These are phyloP conservation scores for Phytophthora idaei DNA, from an alignment of 352 stramenopile genomes.

Conservation along the genomic window DNA sequence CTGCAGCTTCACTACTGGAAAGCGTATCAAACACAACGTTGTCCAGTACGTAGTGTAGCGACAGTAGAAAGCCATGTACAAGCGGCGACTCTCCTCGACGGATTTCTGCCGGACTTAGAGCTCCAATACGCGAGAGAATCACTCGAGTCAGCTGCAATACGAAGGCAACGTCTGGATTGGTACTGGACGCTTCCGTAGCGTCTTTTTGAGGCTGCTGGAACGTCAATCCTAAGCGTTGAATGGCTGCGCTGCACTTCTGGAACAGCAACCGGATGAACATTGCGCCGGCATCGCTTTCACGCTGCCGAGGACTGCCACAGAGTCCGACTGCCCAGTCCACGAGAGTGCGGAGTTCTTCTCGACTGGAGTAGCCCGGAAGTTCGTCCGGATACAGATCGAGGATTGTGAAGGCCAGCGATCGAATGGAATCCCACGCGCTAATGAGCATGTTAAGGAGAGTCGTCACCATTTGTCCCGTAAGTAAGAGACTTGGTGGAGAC, in stretches of 20 bases:
- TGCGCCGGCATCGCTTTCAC: slow-evolving; percentile 86
- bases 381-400: slow-evolving; percentile 72
- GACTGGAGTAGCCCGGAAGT: slow-evolving; percentile 62
- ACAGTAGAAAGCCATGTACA: slow-evolving; percentile 79
- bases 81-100: slow-evolving; percentile 63
- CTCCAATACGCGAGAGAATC: slow-evolving; percentile 50
- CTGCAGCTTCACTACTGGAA: slow-evolving; percentile 19
- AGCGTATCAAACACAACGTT: slow-evolving; percentile 51
- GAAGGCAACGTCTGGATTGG: slow-evolving; percentile 46
- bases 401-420: slow-evolving; percentile 66
- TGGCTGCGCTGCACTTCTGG: slow-evolving; percentile 53
- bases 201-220: slow-evolving; percentile 32
- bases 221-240: slow-evolving; percentile 45
- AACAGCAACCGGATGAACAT: slow-evolving; percentile 87
- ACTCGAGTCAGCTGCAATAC: slow-evolving; percentile 63
- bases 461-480: slow-evolving; percentile 69
- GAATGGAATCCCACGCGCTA: slow-evolving; percentile 81
- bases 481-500: slow-evolving; percentile 36
- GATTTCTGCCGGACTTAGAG: slow-evolving; percentile 34
- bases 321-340: slow-evolving; percentile 77
- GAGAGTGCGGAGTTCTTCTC: slow-evolving; percentile 45
- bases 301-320: slow-evolving; percentile 73
- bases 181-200: slow-evolving; percentile 7
- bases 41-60: slow-evolving; percentile 80
- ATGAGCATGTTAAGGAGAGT: slow-evolving; percentile 80